Evolutionary conservation across 2,329 filamentous ascomycete species (phyloP), one percentile per base, ranked within the genome.

Genomic region (Scytalidium lignicola): DNA sequence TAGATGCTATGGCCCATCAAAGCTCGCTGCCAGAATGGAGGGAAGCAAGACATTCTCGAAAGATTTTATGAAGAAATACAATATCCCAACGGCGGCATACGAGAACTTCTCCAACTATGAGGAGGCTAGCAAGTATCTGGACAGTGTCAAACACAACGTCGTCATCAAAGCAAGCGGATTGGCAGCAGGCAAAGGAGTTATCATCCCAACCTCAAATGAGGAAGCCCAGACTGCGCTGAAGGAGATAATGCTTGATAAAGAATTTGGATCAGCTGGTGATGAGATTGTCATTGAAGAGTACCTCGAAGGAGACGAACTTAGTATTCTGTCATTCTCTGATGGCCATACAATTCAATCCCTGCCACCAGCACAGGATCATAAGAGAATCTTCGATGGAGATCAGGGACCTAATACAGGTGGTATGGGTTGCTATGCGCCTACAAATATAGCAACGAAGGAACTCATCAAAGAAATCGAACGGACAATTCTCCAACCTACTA

Each of bases 381-480:
- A 99, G 78, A 82, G 90, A 54, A 90, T 95, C 56, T 88, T 87
- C 47, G 93, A 99, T 62, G 89, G 88, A 48, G 92, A 97, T 65
- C 78, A 81, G 44, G 93, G 93, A 1, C 88, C 90, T 32, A 97
- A 97, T 71, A 97, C 93, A 2, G 93, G 92, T 51, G 93, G 93
- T 39, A 97, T 97, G 93, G 93, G 93, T 46, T 96, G 90, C 65
- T 97, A 97, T 68, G 90, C 91, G 15, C 88, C 88, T n/a, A 95
- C 91, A 1, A 86, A 82, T 55, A 85, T 91, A 60, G 84, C 86
- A 23, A 86, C 85, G 78, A 86, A 73, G 46, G 81, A 85, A 53
- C 75, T 95, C n/a, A 78, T 93, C 17, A 85, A 85, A 17, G 77
- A 83, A 52, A 83, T 99, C 53, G 86, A 96, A 64, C 76, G 77